These are phyloP conservation scores for Penicillium canariense DNA, from an alignment of 495 filamentous ascomycete genomes.

Conservation along the genomic window DNA sequence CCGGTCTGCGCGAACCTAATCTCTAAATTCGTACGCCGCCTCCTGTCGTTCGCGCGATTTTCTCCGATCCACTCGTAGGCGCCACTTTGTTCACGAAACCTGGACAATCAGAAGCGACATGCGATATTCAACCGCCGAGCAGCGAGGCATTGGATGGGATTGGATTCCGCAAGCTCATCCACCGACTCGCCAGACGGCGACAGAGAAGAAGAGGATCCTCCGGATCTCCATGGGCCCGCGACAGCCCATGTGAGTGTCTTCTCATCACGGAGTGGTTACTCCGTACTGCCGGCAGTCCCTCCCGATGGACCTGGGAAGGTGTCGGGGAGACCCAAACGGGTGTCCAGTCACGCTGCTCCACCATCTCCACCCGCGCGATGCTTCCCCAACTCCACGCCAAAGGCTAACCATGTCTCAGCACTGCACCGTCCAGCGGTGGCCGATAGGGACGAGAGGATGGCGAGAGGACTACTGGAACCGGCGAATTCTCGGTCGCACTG, in stretches of 20 bases:
- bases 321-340: too few species aligned
- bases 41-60: conserved; percentile 4
- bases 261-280: background rate
- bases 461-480: background rate
- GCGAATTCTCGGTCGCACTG: background rate
- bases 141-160: background rate
- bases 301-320: too few species aligned
- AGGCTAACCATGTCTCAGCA: background rate
- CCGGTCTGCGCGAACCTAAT: background rate
- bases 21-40: background rate
- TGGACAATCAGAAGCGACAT: background rate
- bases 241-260: conserved; percentile 10
- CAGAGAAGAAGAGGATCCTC: conserved; percentile 7
- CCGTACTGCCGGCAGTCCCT: too few species aligned
- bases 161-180: background rate
- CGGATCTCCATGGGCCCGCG: conserved; percentile 20
- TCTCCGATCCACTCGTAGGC: background rate
- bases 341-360: background rate
- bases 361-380: background rate
- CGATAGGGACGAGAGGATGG: background rate
- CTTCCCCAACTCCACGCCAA: background rate
- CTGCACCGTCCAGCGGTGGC: background rate
- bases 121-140: conserved; percentile 3
- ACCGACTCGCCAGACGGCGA: background rate
- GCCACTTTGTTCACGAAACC: background rate